Evolutionary conservation across 495 filamentous ascomycete species (phyloP).

Genomic region (Rusavskia elegans): DNA sequence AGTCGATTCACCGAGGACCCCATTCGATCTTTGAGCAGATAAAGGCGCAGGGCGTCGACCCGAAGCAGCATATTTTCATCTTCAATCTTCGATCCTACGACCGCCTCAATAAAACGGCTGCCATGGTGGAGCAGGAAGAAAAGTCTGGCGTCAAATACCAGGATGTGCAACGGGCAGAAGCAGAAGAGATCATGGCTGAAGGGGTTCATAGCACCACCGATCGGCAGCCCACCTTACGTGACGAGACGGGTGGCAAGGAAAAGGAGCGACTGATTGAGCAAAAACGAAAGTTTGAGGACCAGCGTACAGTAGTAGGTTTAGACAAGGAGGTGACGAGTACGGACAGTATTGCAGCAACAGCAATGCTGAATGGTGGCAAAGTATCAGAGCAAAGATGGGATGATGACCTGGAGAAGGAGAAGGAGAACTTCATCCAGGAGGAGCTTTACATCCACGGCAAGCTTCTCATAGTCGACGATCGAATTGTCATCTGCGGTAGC

Average conservation of each 20-base stretch:
- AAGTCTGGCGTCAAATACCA: slow-evolving; percentile 67
- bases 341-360: slow-evolving; percentile 63
- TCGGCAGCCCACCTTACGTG: slow-evolving; percentile 20
- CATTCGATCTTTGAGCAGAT: slow-evolving; percentile 78
- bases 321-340: slow-evolving; percentile 30
- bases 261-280: slow-evolving; percentile 29
- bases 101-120: slow-evolving; percentile 65
- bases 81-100: slow-evolving; percentile 89
- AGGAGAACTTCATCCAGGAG: slow-evolving; percentile 80
- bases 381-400: slow-evolving; percentile 60
- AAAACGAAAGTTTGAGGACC: slow-evolving; percentile 49
- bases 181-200: slow-evolving; percentile 69
- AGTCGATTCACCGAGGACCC: slow-evolving; percentile 80
- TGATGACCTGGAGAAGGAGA: slow-evolving; percentile 53
- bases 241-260: slow-evolving; percentile 24
- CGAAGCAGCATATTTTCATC: slow-evolving; percentile 66
- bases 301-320: slow-evolving; percentile 26
- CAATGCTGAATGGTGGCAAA: slow-evolving; percentile 55
- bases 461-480: slow-evolving; percentile 72
- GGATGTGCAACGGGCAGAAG: slow-evolving; percentile 71
- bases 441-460: slow-evolving; percentile 91
- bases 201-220: slow-evolving; percentile 46
- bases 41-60: slow-evolving; percentile 60
- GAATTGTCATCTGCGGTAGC: slow-evolving; percentile 66
- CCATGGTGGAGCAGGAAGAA: slow-evolving; percentile 53